phyloP scores from a whole-genome alignment of 1,284 basidiomycete species.

The Heliocybe sulcata region DNA sequence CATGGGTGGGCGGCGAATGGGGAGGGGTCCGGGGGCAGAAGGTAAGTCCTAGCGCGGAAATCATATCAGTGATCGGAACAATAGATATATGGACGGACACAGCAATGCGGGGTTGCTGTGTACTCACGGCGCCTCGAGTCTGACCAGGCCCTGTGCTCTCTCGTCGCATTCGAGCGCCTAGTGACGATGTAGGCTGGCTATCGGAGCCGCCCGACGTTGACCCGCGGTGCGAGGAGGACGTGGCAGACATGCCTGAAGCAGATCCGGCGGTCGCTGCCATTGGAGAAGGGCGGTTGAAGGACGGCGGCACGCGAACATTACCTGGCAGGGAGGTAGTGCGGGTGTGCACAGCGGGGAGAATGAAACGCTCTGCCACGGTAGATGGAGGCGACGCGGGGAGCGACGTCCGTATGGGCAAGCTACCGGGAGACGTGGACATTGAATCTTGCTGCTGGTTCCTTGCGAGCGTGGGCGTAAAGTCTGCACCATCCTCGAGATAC shows the following conservation, averaged over 20 bases:
- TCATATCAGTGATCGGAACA: neutral
- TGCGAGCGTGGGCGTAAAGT: slow-evolving; percentile 56
- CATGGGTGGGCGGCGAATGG: slow-evolving; percentile 46
- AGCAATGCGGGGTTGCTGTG: slow-evolving; percentile 5
- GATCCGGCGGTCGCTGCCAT: slow-evolving; percentile 22
- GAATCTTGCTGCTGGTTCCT: slow-evolving; percentile 48
- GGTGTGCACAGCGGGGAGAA: slow-evolving; percentile 32
- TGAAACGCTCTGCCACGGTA: slow-evolving; percentile 48
- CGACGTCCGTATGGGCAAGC: slow-evolving; percentile 33
- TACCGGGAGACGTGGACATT: slow-evolving; percentile 35
- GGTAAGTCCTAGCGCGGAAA: slow-evolving; percentile 21
- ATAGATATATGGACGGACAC: neutral
- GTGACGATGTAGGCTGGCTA: slow-evolving; percentile 16
- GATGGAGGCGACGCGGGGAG: slow-evolving; percentile 35
- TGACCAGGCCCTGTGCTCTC: slow-evolving; percentile 29
- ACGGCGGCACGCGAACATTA: slow-evolving; percentile 24
- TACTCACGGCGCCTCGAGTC: slow-evolving; percentile 23
- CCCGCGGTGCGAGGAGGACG: slow-evolving; percentile 32
- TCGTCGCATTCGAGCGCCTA: slow-evolving; percentile 28
- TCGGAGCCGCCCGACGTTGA: slow-evolving; percentile 28
- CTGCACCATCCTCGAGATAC: slow-evolving; percentile 47
- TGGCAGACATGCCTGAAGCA: slow-evolving; percentile 26
- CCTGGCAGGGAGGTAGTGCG: slow-evolving; percentile 27
- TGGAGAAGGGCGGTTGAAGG: slow-evolving; percentile 24
- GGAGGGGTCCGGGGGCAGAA: slow-evolving; percentile 36